phyloP scores from a whole-genome alignment of 768 basidiomycete species.

The Suillus variegatus region DNA sequence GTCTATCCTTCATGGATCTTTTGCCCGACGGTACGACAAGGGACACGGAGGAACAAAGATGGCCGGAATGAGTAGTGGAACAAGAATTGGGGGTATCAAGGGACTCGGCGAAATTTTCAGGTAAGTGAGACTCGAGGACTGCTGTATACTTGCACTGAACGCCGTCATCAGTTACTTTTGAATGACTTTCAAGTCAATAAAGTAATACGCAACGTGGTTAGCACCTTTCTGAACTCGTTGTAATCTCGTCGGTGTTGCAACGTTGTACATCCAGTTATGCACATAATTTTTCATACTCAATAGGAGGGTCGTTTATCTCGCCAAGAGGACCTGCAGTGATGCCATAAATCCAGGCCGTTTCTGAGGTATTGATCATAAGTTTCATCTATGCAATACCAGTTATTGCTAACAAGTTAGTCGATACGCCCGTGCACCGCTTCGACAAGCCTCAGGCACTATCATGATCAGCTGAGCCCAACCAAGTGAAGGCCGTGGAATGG shows the following conservation, averaged over 20 bases:
- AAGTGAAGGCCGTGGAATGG: not conserved
- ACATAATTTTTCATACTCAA: not conserved
- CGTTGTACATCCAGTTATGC: not conserved
- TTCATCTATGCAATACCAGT: not conserved
- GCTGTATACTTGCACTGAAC: not conserved
- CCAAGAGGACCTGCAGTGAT: not conserved
- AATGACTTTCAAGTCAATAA: not conserved
- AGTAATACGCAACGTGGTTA: not conserved
- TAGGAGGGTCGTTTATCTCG: not conserved
- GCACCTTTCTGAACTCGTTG: not conserved
- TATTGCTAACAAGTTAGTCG: not conserved
- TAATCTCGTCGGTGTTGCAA: not conserved
- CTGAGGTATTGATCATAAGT: not conserved
- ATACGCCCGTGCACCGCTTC: not conserved
- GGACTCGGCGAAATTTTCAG: not conserved
- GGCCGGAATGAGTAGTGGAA: not conserved
- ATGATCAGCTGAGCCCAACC: not conserved
- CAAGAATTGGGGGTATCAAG: not conserved
- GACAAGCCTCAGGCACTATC: not conserved
- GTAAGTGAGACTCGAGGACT: not conserved
- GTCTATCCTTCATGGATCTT: not conserved
- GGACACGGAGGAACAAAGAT: not conserved
- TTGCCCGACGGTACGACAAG: not conserved
- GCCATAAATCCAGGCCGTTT: not conserved
- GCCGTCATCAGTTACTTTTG: not conserved